Conservation (phyloP, 2,329 filamentous ascomycete species). For the Colletotrichum brevisporum region DNA sequence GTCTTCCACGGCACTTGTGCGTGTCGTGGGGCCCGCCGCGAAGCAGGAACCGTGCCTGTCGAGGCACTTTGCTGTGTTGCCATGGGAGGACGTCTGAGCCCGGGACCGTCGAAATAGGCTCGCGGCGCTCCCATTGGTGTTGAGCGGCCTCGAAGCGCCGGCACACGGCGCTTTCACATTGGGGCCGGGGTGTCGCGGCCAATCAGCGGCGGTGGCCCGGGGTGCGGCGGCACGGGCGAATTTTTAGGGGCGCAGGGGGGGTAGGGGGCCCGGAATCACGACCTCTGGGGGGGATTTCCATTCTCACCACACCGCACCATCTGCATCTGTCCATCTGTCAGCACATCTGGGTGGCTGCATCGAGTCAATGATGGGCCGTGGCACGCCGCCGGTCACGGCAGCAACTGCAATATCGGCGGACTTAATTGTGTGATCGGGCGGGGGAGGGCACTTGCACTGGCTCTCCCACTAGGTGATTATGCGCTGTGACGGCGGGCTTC, state of each 20-base stretch:
- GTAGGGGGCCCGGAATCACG: constrained; percentile 13
- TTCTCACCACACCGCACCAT: neutral
- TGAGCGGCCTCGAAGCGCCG: constrained; percentile 41
- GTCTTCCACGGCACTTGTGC: constrained; percentile 28
- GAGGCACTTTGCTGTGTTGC: constrained; percentile 18
- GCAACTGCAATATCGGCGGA: constrained; percentile 29
- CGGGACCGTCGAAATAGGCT: constrained; percentile 33
- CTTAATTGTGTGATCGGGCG: constrained; percentile 26
- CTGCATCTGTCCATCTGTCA: constrained; percentile 14
- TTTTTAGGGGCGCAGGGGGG: constrained; percentile 18
- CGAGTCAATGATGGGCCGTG: neutral
- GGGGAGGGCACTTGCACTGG: neutral
- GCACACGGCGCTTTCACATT: constrained; percentile 40
- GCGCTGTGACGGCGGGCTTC: constrained; percentile 29
- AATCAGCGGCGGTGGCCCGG: constrained; percentile 31
- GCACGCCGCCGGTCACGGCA: constrained; percentile 11
- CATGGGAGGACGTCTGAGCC: constrained; percentile 15
- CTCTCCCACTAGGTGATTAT: constrained; percentile 1
- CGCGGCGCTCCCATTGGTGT: constrained; percentile 38
- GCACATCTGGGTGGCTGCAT: constrained; percentile 12
- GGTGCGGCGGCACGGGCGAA: constrained; percentile 34
- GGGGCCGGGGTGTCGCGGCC: constrained; percentile 30
- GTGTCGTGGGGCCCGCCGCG: constrained; percentile 10
- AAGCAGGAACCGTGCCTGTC: constrained; percentile 32
- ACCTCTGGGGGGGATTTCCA: neutral